A percentile compares a stretch with the other conserved stretches of the same genome.
Evolutionary conservation across 2,329 filamentous ascomycete species (phyloP).

Genomic region (Fusarium sp.): DNA sequence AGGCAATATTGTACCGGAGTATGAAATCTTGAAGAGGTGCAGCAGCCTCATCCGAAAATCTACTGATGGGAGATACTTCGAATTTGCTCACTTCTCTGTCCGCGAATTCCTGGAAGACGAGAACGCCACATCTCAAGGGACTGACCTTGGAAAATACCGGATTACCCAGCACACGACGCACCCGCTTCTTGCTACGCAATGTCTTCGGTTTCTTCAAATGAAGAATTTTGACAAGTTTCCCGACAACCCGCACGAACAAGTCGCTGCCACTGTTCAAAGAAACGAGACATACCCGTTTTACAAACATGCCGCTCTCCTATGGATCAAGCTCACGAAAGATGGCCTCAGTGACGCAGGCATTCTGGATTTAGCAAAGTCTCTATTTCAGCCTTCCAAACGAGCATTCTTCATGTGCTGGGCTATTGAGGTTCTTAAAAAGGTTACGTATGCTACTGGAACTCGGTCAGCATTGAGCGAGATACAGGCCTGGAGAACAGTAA

Average conservation of each 20-base stretch:
- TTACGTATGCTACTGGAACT: not conserved
- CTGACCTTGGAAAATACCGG: not conserved
- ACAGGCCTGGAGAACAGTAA: not conserved
- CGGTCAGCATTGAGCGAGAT: too few species aligned
- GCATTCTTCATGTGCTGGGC: not conserved
- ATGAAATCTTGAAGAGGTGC: constrained; percentile 2
- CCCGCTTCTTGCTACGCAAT: not conserved
- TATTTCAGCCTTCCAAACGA: not conserved
- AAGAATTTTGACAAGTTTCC: not conserved
- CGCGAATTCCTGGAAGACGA: constrained; percentile 14
- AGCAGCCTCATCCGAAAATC: constrained; percentile 19
- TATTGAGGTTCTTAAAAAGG: not conserved
- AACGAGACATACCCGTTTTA: not conserved
- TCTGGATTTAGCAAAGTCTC: not conserved
- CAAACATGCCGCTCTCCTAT: not conserved
- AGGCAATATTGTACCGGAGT: not conserved
- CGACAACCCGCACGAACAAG: fast-evolving
- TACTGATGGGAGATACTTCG: not conserved
- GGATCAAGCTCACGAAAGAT: not conserved
- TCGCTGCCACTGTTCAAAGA: not conserved
- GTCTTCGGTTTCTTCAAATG: constrained; percentile 11
- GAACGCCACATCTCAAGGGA: not conserved
- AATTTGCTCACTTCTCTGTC: constrained; percentile 29
- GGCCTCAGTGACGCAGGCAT: not conserved
- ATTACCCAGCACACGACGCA: fast-evolving